These are phyloP conservation scores for Leersia perrieri DNA, from an alignment of 176 grass and related monocot species.

Conservation along the genomic window DNA sequence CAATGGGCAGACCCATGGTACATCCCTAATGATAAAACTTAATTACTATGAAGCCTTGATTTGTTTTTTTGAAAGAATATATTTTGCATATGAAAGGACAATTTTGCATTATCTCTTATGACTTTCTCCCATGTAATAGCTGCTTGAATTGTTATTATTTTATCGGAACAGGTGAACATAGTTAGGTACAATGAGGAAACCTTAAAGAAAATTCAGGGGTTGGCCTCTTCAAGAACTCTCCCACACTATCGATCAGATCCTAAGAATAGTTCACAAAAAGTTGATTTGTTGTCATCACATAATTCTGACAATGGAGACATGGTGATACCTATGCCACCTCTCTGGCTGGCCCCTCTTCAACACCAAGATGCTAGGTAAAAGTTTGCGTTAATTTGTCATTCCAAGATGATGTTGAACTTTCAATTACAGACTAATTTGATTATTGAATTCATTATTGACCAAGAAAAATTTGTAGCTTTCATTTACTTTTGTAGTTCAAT, in stretches of 20 bases:
- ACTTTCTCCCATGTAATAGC: no score
- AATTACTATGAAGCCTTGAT: not conserved
- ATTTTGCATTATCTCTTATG: not conserved
- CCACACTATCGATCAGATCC: not conserved
- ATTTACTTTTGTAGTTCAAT: not conserved
- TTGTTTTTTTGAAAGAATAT: not conserved
- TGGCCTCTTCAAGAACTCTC: slow-evolving; percentile 35
- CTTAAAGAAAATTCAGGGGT: slow-evolving; percentile 46
- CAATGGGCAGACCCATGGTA: not conserved
- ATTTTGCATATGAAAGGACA: not conserved
- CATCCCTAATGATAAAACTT: not conserved
- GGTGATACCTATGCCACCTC: slow-evolving; percentile 74
- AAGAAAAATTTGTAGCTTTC: not conserved
- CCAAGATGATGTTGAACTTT: not conserved
- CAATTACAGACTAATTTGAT: not conserved
- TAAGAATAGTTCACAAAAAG: slow-evolving; percentile 5
- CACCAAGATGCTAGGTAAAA: slow-evolving; percentile 56
- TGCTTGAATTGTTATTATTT: not conserved
- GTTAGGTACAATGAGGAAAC: slow-evolving; percentile 58
- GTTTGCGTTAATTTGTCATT: slow-evolving; percentile 9
- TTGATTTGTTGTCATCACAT: slow-evolving; percentile 33
- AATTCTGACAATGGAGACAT: slow-evolving; percentile 47
- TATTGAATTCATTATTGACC: not conserved
- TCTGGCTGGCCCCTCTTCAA: slow-evolving; percentile 61
- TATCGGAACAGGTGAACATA: slow-evolving; percentile 63